phyloP scores from a whole-genome alignment of 129 eudicot species.

The Smallanthus sonchifolius region DNA sequence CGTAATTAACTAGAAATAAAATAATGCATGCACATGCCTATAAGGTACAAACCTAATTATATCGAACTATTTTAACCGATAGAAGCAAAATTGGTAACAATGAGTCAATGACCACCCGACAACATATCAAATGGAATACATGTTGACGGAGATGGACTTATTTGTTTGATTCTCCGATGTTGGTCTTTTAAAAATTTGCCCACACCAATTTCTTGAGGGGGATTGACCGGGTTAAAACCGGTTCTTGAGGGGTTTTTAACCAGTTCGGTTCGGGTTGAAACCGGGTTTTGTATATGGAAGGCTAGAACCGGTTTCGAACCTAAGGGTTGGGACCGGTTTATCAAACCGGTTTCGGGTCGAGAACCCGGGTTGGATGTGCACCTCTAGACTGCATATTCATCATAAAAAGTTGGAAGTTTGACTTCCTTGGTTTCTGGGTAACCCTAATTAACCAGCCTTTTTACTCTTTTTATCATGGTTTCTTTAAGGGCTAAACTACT shows the following conservation, averaged over 20 bases:
- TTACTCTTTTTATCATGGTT: neutral
- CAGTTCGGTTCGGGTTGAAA: no score
- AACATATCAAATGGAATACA: neutral
- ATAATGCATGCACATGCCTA: no score
- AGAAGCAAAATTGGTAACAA: neutral
- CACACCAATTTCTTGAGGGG: neutral
- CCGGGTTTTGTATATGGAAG: no score
- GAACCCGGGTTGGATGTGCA: neutral
- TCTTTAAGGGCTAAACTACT: neutral
- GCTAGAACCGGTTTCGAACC: no score
- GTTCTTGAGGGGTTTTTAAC: no score
- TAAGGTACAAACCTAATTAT: no score
- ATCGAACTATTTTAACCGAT: no score
- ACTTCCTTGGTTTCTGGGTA: neutral
- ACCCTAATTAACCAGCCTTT: neutral
- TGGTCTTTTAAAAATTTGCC: neutral
- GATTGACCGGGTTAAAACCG: no score
- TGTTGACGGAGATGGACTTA: neutral
- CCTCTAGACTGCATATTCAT: neutral
- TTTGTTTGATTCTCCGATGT: neutral
- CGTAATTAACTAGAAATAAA: no score
- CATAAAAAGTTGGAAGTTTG: neutral
- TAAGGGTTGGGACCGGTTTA: no score
- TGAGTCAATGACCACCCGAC: neutral
- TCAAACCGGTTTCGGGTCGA: no score